Conservation (phyloP, 345 rosid species). For the Luvunga scandens region DNA sequence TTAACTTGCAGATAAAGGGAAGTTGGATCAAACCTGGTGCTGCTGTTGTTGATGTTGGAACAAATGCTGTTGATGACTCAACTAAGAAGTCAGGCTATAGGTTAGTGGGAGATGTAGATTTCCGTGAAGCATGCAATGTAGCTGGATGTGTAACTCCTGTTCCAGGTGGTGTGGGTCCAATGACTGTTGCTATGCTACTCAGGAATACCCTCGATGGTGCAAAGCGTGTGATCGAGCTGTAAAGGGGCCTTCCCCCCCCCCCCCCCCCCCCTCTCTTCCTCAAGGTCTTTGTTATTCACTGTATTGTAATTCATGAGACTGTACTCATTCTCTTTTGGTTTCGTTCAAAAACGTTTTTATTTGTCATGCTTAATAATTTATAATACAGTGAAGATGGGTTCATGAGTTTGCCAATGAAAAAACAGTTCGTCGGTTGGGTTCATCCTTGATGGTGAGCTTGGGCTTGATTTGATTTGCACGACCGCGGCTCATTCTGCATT, state of each 20-base stretch:
- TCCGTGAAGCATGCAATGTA: conserved; percentile 63
- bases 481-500: no score
- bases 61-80: conserved; percentile 73
- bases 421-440: not conserved
- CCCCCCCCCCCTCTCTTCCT: no score
- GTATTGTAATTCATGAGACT: not conserved
- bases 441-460: no score
- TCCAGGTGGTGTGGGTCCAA: conserved; percentile 97
- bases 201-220: conserved; percentile 83
- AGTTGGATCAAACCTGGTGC: conserved; percentile 97
- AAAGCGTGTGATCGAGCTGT: conserved; percentile 54
- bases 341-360: not conserved
- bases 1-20: conserved; percentile 64
- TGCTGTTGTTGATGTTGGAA: conserved; percentile 93
- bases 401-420: not conserved
- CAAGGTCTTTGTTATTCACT: not conserved
- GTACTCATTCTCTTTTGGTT: not conserved
- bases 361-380: not conserved
- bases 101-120: conserved; percentile 96
- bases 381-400: not conserved
- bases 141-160: conserved; percentile 90
- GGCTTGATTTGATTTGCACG: no score
- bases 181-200: conserved; percentile 94
- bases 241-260: no score
- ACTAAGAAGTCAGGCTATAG: conserved; percentile 76